Conservation (phyloP, 495 filamentous ascomycete species). For the Astrothelium macrocarpum region DNA sequence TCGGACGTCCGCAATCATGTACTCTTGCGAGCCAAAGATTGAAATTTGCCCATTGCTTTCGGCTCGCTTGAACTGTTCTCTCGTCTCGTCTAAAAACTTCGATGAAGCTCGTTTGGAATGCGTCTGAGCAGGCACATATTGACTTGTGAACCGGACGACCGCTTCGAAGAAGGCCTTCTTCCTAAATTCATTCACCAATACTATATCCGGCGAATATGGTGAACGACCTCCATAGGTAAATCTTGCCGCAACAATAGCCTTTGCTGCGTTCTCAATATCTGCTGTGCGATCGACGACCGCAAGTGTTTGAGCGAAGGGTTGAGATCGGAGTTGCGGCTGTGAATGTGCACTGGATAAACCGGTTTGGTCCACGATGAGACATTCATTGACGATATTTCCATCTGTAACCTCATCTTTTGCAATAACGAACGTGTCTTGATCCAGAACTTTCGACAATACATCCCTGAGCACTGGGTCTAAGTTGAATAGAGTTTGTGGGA, state of each 20-base stretch:
- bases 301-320: constrained; percentile 28
- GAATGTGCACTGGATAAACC: constrained; percentile 6
- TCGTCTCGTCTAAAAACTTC: not conserved
- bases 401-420: constrained; percentile 10
- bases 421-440: constrained; percentile 38
- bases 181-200: constrained; percentile 47
- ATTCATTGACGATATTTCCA: constrained; percentile 1
- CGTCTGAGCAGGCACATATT: constrained; percentile 23
- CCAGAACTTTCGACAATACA: constrained; percentile 34
- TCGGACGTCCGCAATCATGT: not conserved
- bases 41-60: not conserved
- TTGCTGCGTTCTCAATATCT: constrained; percentile 38
- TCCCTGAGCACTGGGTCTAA: constrained; percentile 32
- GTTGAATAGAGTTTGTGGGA: constrained; percentile 31
- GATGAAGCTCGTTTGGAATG: not conserved
- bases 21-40: constrained; percentile 5
- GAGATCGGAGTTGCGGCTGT: constrained; percentile 26
- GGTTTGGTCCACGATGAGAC: constrained; percentile 18
- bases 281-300: constrained; percentile 47
- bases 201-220: constrained; percentile 45
- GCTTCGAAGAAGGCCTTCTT: constrained; percentile 42
- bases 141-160: constrained; percentile 31
- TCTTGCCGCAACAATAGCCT: constrained; percentile 38
- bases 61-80: constrained; percentile 5
- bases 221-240: constrained; percentile 43